phyloP scores from a whole-genome alignment of 495 filamentous ascomycete genomes.

The Opeltia flavorubescens region DNA sequence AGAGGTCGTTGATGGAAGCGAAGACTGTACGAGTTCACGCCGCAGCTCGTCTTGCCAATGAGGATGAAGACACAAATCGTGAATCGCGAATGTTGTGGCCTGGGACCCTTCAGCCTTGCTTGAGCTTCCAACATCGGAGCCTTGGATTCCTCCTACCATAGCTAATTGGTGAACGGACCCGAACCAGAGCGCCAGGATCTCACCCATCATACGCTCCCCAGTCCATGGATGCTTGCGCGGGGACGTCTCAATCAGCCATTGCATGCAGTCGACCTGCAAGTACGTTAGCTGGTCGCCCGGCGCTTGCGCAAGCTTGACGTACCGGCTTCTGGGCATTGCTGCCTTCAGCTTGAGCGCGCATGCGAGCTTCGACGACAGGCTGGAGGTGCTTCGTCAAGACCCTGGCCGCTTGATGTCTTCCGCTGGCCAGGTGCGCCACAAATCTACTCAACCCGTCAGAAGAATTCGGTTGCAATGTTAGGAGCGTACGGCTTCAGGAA shows the following conservation, averaged over 20 bases:
- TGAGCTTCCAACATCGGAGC: neutral
- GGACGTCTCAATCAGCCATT: constrained; percentile 24
- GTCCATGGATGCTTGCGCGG: constrained; percentile 12
- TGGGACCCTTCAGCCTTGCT: constrained; percentile 1
- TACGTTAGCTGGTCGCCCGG: neutral
- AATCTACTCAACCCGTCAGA: neutral
- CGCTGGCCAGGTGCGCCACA: neutral
- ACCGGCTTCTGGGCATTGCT: neutral
- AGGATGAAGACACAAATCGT: constrained; percentile 21
- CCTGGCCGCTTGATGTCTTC: constrained; percentile 1
- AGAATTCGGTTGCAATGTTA: neutral
- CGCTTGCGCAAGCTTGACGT: neutral
- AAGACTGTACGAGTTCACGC: constrained; percentile 1
- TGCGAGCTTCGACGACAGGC: constrained; percentile 1
- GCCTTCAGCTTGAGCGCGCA: neutral
- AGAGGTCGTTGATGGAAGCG: neutral
- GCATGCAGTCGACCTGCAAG: constrained; percentile 18
- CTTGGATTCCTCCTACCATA: neutral
- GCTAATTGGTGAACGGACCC: constrained; percentile 10
- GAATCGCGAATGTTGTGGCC: constrained; percentile 19
- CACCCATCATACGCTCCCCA: constrained; percentile 12
- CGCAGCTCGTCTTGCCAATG: constrained; percentile 18
- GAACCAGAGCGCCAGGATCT: constrained; percentile 18
- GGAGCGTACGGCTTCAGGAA: constrained; percentile 2
- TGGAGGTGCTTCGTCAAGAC: neutral